phyloP scores from a whole-genome alignment of 73 alveolate species.

The Durusdinium trenchii region DNA sequence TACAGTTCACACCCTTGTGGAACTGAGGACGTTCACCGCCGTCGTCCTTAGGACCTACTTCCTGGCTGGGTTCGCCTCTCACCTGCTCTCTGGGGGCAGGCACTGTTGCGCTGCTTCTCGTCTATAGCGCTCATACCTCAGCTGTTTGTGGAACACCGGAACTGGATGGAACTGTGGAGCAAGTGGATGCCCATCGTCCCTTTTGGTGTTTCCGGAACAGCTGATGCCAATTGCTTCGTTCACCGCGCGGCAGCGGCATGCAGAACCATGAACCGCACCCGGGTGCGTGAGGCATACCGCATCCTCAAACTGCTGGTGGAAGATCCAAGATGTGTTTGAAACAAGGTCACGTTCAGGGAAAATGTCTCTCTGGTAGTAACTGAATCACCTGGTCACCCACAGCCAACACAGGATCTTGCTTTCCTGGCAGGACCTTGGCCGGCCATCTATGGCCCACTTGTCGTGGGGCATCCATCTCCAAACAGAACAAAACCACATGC shows the following conservation, averaged over 20 bases:
- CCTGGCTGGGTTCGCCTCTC: neutral
- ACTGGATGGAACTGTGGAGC: neutral
- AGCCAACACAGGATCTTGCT: no score
- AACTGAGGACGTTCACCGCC: neutral
- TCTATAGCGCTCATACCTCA: conserved; percentile 6
- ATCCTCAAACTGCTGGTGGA: no score
- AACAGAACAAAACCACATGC: no score
- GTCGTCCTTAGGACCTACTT: neutral
- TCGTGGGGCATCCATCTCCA: no score
- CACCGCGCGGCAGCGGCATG: neutral
- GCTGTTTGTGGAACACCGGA: neutral
- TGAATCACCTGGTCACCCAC: no score
- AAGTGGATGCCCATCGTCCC: neutral
- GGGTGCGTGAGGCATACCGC: neutral
- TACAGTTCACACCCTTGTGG: neutral
- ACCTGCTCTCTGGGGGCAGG: neutral
- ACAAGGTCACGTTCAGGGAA: no score
- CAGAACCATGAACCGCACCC: neutral
- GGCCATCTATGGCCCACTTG: no score
- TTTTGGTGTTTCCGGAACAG: neutral
- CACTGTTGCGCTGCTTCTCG: conserved; percentile 20
- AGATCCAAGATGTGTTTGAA: no score
- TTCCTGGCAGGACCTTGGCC: no score
- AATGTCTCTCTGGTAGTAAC: no score
- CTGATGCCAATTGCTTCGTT: neutral